Percentiles rank a stretch among this genome's conserved stretches.
Conservation (phyloP, 2,329 filamentous ascomycete species). For the Fusarium beomiforme region DNA sequence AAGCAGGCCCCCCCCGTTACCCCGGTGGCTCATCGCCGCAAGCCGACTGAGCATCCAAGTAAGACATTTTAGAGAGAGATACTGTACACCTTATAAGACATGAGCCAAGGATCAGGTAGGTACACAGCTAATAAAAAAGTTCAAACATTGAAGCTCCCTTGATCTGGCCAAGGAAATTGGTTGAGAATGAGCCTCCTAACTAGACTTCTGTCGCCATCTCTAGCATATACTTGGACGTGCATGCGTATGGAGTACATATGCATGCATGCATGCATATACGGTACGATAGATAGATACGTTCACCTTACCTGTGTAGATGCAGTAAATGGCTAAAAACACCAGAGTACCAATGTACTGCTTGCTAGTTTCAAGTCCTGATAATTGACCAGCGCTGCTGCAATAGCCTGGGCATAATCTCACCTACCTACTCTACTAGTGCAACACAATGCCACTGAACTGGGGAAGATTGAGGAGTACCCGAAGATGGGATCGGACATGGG, state of each 20-base stretch:
- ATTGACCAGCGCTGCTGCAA: conserved; percentile 20
- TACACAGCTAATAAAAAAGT: not conserved
- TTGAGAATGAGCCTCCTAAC: conserved; percentile 1
- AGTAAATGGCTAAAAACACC: conserved; percentile 11
- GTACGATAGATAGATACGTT: conserved; percentile 16
- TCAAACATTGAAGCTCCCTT: conserved; percentile 16
- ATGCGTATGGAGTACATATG: not conserved
- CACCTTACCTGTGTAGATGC: conserved; percentile 13
- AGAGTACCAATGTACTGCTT: conserved; percentile 12
- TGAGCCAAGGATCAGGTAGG: not conserved
- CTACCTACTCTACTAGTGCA: not conserved
- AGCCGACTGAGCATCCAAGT: conserved; percentile 29
- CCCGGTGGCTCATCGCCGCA: conserved; percentile 12
- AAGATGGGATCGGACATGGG: conserved; percentile 20
- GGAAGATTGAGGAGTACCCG: conserved; percentile 12
- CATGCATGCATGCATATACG: conserved; percentile 19
- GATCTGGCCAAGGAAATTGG: not conserved
- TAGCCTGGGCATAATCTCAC: conserved; percentile 16
- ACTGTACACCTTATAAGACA: conserved; percentile 26
- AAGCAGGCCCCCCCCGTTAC: conserved; percentile 15
- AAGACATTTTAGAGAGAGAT: conserved; percentile 1
- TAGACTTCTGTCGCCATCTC: conserved; percentile 6
- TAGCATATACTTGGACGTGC: not conserved
- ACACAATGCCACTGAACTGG: not conserved
- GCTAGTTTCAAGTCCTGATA: conserved; percentile 15